Conservation (phyloP, 306 rosid genomes). For the Spatholobus suberectus region DNA sequence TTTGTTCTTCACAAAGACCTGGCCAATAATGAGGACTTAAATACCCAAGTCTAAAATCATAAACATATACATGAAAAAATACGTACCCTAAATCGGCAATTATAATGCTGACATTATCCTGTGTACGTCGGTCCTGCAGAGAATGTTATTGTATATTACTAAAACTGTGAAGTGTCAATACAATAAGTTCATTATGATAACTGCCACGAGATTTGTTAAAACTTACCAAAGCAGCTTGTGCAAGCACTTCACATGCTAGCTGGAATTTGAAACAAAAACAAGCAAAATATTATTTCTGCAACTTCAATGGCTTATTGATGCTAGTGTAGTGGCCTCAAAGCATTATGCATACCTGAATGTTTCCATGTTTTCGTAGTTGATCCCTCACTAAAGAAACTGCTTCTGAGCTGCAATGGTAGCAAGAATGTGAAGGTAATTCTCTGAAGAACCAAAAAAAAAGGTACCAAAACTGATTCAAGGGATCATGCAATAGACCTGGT, state of each 20-base stretch:
- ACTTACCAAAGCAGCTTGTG: constrained; percentile 88
- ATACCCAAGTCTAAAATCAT: background rate
- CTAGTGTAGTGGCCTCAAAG: constrained; percentile 8
- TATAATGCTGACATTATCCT: constrained; percentile 93
- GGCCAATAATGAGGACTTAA: constrained; percentile 1
- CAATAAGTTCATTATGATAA: background rate
- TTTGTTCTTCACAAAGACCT: constrained; percentile 12
- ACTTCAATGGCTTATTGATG: background rate
- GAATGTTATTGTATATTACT: constrained; percentile 20
- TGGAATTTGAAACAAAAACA: constrained; percentile 65
- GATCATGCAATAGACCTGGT: constrained; percentile 59
- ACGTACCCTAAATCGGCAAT: constrained; percentile 94
- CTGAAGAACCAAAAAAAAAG: constrained; percentile 18
- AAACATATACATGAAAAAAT: background rate
- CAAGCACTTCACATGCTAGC: constrained; percentile 93
- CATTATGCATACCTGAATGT: constrained; percentile 73
- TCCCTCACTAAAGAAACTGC: constrained; percentile 82
- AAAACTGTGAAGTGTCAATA: background rate
- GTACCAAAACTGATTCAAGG: constrained; percentile 34
- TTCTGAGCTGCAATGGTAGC: constrained; percentile 76
- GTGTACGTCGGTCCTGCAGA: constrained; percentile 75
- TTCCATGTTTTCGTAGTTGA: constrained; percentile 83
- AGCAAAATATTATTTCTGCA: constrained; percentile 35
- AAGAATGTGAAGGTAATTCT: constrained; percentile 44
- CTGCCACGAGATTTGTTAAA: constrained; percentile 31